Base-by-base conservation (phyloP, 1,139 yeast species). In the Candida smagusa region DNA sequence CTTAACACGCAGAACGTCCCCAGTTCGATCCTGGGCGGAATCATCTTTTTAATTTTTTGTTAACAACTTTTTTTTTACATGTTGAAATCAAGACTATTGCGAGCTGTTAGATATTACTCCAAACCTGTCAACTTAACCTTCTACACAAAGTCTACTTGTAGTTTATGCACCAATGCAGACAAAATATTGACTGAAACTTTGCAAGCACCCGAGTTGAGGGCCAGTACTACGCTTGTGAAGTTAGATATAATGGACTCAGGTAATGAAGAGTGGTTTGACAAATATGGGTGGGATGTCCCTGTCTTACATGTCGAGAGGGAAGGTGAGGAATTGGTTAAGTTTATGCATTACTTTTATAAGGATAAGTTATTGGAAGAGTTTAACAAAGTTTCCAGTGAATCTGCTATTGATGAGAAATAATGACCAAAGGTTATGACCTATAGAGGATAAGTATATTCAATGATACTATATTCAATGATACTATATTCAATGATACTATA, bases 1-100 rank as follows among this genome's bases (percentile, higher is more conserved):
- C 95, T 85, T 87, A 86, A 87, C 96, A 87, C 95, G 96, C 95
- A 84, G 90, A 85, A 87, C 90, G 96, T 88, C 96, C 96, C 96
- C 96, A 86, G 96, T 88, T 88, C 96, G 96, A 88, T 85, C 96
- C 96, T 87, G 96, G 96, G 96, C 89, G 84, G 79, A 85, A 84
- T 85, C 96, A 88, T 25, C 33, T 37, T 33, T 22, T 22, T 12
- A 7, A 3, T 4, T 16, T 16, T 16, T 16, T 16, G 19, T 16
- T 5, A n/a, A 5, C 19, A 3, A 16, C 5, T 16, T 16, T 16
- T 16, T 16, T 16, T 16, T 16, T 16, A 16, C 19, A 16, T 16
- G 19, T 16, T 16, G 19, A 16, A 16, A 3, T 16, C 19, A 16
- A 23, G 26, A 23, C 3, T 9, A 4, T 23, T 23, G 6, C 26